These are phyloP conservation scores for Ordospora pajunii DNA, from an alignment of 371 early-diverging fungal genomes.

Conservation along the genomic window DNA sequence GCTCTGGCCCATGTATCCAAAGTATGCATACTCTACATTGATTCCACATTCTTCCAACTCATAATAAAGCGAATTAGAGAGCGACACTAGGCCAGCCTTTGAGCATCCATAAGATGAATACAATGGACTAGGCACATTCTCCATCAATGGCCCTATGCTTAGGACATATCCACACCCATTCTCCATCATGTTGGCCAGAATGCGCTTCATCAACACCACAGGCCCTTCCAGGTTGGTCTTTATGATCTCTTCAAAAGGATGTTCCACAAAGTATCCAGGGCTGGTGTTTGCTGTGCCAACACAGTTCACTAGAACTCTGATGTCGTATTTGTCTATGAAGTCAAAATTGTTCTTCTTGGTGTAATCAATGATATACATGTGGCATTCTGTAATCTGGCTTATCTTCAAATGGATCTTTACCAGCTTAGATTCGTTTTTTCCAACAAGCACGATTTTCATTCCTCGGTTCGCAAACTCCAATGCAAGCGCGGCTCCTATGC, in stretches of 20 bases:
- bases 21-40: constrained; percentile 74
- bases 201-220: constrained; percentile 68
- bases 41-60: constrained; percentile 70
- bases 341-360: constrained; percentile 59
- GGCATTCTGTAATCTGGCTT: constrained; percentile 65
- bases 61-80: constrained; percentile 73
- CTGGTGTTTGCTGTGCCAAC: constrained; percentile 59
- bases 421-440: constrained; percentile 74
- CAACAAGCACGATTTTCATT: constrained; percentile 76
- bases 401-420: constrained; percentile 67
- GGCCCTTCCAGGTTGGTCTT: constrained; percentile 75
- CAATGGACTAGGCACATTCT: constrained; percentile 72
- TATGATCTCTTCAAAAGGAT: constrained; percentile 67
- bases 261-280: constrained; percentile 66
- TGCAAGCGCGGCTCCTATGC: constrained; percentile 86
- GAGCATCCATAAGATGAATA: constrained; percentile 80
- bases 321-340: constrained; percentile 22
- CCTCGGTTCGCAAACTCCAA: constrained; percentile 71
- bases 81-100: constrained; percentile 78
- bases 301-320: constrained; percentile 52
- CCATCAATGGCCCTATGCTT: constrained; percentile 82
- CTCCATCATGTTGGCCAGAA: constrained; percentile 36
- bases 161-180: constrained; percentile 73
- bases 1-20: constrained; percentile 65
- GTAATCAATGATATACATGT: constrained; percentile 71